Conservation (phyloP, 495 filamentous ascomycete species). For the Parmelia sp. region DNA sequence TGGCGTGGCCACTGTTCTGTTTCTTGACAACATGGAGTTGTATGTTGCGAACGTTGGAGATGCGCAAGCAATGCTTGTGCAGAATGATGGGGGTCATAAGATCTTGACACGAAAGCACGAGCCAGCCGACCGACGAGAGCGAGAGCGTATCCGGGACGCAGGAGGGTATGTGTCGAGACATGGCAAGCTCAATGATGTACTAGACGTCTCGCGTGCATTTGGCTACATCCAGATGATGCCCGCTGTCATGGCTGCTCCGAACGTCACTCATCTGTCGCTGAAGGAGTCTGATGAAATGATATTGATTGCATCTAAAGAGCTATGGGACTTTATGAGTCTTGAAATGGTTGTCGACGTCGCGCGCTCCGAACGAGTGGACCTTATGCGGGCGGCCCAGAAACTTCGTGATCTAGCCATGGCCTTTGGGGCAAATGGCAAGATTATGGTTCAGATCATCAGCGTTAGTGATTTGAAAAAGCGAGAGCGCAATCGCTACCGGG, state of each 20-base stretch:
- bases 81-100: slow-evolving; percentile 70
- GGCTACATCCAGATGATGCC: slow-evolving; percentile 91
- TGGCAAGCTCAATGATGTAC: slow-evolving; percentile 84
- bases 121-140: slow-evolving; percentile 74
- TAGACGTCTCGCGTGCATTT: slow-evolving; percentile 90
- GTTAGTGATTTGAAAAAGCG: slow-evolving; percentile 83
- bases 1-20: slow-evolving; percentile 86
- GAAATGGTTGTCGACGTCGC: slow-evolving; percentile 89
- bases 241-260: slow-evolving; percentile 82
- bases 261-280: slow-evolving; percentile 71
- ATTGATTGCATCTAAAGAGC: slow-evolving; percentile 79
- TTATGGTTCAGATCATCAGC: slow-evolving; percentile 98
- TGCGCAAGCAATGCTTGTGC: slow-evolving; percentile 88
- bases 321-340: slow-evolving; percentile 89
- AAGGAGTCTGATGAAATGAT: slow-evolving; percentile 91
- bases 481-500: slow-evolving; percentile 62
- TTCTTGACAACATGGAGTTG: slow-evolving; percentile 79
- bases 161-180: slow-evolving; percentile 93
- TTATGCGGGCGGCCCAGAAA: slow-evolving; percentile 96
- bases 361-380: slow-evolving; percentile 70
- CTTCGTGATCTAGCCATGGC: slow-evolving; percentile 92
- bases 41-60: slow-evolving; percentile 95
- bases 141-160: slow-evolving; percentile 85
- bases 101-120: slow-evolving; percentile 88
- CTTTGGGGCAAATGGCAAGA: slow-evolving; percentile 84